Conservation (phyloP, 2,329 filamentous ascomycete species). For the Stemphylium lycopersici region DNA sequence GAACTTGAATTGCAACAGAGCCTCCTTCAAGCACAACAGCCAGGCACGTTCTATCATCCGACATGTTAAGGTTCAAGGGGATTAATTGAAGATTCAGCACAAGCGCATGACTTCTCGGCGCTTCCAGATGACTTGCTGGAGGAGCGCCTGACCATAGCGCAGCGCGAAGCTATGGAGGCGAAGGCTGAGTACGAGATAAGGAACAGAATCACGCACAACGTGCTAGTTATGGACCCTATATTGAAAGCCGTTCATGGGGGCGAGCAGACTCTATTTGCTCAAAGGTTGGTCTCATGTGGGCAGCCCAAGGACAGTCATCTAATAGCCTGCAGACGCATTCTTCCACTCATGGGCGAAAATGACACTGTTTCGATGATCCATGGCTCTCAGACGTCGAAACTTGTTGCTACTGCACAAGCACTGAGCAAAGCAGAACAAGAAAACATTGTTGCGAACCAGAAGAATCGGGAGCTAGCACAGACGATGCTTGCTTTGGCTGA, state of each 20-base stretch:
- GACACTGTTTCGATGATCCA: constrained; percentile 70
- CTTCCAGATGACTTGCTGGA: constrained; percentile 61
- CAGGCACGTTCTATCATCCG: constrained; percentile 28
- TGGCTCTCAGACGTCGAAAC: constrained; percentile 63
- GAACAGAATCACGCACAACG: constrained; percentile 70
- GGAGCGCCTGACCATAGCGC: constrained; percentile 59
- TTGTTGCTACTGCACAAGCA: constrained; percentile 59
- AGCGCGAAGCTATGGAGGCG: constrained; percentile 71
- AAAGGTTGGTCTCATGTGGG: constrained; percentile 62
- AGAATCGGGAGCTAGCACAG: constrained; percentile 68
- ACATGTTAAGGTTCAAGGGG: background rate
- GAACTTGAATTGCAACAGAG: constrained; percentile 75
- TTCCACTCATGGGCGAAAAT: constrained; percentile 69
- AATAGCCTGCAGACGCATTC: constrained; percentile 62
- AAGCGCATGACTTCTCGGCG: constrained; percentile 37
- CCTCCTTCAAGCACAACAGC: constrained; percentile 60
- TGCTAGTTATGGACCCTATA: constrained; percentile 75
- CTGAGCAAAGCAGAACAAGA: constrained; percentile 65
- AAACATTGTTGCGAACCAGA: constrained; percentile 61
- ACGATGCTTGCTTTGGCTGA: constrained; percentile 68
- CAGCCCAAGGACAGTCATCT: constrained; percentile 8
- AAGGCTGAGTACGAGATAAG: constrained; percentile 72
- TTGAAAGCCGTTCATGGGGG: constrained; percentile 77
- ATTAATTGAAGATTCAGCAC: constrained; percentile 31
- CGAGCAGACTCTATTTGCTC: constrained; percentile 66